Conservation (phyloP, 805 yeast genomes). For the Sungouiella blattae region DNA sequence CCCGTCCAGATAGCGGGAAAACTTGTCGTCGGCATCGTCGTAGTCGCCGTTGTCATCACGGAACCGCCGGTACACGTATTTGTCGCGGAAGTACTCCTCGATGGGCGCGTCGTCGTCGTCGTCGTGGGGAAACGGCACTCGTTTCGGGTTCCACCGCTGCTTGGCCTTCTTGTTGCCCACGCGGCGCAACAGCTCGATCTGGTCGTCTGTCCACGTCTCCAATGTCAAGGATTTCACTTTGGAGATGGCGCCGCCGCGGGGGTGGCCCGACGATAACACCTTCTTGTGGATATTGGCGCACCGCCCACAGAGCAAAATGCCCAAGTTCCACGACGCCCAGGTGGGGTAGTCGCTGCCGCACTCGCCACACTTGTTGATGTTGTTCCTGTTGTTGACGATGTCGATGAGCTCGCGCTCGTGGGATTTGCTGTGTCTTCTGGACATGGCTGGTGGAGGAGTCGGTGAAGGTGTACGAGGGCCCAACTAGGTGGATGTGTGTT, state of each 20-base stretch:
- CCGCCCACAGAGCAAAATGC: slow-evolving; percentile 76
- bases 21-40: slow-evolving; percentile 32
- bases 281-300: slow-evolving; percentile 78
- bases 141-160: slow-evolving; percentile 63
- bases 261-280: slow-evolving; percentile 36
- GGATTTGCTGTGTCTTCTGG: slow-evolving; percentile 40
- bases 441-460: slow-evolving; percentile 15
- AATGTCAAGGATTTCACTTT: slow-evolving; percentile 68
- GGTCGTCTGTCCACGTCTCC: slow-evolving; percentile 63
- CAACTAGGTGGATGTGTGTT: not conserved
- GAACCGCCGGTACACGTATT: slow-evolving; percentile 64
- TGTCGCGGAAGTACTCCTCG: slow-evolving; percentile 59
- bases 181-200: slow-evolving; percentile 42
- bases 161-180: slow-evolving; percentile 65
- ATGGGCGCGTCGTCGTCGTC: slow-evolving; percentile 59
- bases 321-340: slow-evolving; percentile 49
- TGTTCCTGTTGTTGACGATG: slow-evolving; percentile 54
- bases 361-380: slow-evolving; percentile 75
- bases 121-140: slow-evolving; percentile 68
- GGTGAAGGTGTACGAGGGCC: not conserved
- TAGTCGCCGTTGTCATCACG: slow-evolving; percentile 36
- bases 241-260: slow-evolving; percentile 49
- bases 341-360: slow-evolving; percentile 69
- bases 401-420: slow-evolving; percentile 53
- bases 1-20: slow-evolving; percentile 19